Percentiles rank a stretch among this genome's conserved stretches.
Conservation (phyloP, 805 yeast species). For the Brettanomyces bruxellensis region DNA sequence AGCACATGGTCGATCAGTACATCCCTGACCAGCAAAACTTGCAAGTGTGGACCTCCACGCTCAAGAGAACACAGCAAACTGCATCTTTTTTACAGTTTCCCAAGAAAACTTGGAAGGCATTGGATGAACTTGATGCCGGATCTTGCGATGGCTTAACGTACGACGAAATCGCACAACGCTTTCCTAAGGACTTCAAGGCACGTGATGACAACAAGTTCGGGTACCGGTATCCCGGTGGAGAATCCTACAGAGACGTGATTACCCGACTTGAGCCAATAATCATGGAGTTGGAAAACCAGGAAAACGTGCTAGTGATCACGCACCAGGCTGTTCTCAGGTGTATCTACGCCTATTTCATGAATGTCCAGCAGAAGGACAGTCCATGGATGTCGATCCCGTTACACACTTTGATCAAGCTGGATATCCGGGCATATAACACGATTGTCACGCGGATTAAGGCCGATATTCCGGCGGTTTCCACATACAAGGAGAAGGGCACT, state of each 20-base stretch:
- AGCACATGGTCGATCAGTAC: slow-evolving; percentile 60
- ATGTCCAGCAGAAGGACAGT: slow-evolving; percentile 92
- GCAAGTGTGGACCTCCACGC: slow-evolving; percentile 94
- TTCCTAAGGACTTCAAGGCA: slow-evolving; percentile 92
- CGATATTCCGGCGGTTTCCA: slow-evolving; percentile 94
- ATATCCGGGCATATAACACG: slow-evolving; percentile 91
- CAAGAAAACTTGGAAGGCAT: slow-evolving; percentile 89
- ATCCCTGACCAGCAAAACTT: slow-evolving; percentile 54
- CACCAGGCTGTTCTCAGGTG: slow-evolving; percentile 97
- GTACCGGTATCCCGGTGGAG: slow-evolving; percentile 95
- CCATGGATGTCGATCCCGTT: slow-evolving; percentile 99
- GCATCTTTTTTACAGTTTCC: slow-evolving; percentile 74
- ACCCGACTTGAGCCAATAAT: slow-evolving; percentile 93
- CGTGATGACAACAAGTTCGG: slow-evolving; percentile 94
- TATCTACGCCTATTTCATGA: slow-evolving; percentile 96
- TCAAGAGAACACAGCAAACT: slow-evolving; percentile 87
- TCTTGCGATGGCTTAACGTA: slow-evolving; percentile 96
- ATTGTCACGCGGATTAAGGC: slow-evolving; percentile 86
- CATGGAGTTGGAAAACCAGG: slow-evolving; percentile 97
- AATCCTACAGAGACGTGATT: slow-evolving; percentile 91
- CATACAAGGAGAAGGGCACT: slow-evolving; percentile 93
- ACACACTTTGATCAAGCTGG: slow-evolving; percentile 88
- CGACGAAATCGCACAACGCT: slow-evolving; percentile 75
- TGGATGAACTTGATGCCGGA: slow-evolving; percentile 96
- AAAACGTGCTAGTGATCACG: slow-evolving; percentile 88